phyloP scores from a whole-genome alignment of 176 grass and related monocot species.

The Triticum urartu region DNA sequence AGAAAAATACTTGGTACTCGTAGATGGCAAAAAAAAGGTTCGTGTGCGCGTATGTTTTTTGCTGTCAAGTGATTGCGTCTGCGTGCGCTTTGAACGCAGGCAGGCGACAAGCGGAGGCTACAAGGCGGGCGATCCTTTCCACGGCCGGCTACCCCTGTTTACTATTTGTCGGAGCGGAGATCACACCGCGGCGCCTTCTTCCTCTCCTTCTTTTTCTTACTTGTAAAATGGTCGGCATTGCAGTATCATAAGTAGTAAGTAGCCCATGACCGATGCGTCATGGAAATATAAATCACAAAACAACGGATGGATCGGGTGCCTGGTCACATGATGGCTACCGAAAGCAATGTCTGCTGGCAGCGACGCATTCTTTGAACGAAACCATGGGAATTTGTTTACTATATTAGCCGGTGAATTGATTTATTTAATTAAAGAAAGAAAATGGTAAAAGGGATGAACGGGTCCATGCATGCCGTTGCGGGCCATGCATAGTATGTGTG shows the following conservation, averaged over 20 bases:
- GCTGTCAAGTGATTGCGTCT: constrained; percentile 27
- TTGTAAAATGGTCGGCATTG: neutral
- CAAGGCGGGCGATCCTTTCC: constrained; percentile 47
- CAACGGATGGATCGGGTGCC: neutral
- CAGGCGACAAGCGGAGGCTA: constrained; percentile 26
- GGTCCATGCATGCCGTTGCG: neutral
- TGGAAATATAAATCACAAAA: neutral
- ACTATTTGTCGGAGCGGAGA: constrained; percentile 28
- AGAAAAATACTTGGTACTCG: neutral
- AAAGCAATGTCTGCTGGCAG: constrained; percentile 29
- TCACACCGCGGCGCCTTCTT: neutral
- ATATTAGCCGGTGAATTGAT: neutral
- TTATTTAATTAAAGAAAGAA: neutral
- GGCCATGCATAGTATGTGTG: neutral
- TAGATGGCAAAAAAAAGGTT: neutral
- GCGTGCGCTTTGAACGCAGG: constrained; percentile 4
- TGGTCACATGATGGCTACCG: constrained; percentile 28
- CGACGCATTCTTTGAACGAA: constrained; percentile 39
- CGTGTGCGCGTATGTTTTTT: neutral
- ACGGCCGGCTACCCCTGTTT: constrained; percentile 33
- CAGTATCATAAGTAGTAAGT: neutral
- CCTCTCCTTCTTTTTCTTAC: neutral
- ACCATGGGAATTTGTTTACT: neutral
- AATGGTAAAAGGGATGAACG: neutral
- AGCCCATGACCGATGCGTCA: constrained; percentile 34